Conservation (phyloP, 108 stramenopile species). For the Chaetoceros tenuissimus region DNA sequence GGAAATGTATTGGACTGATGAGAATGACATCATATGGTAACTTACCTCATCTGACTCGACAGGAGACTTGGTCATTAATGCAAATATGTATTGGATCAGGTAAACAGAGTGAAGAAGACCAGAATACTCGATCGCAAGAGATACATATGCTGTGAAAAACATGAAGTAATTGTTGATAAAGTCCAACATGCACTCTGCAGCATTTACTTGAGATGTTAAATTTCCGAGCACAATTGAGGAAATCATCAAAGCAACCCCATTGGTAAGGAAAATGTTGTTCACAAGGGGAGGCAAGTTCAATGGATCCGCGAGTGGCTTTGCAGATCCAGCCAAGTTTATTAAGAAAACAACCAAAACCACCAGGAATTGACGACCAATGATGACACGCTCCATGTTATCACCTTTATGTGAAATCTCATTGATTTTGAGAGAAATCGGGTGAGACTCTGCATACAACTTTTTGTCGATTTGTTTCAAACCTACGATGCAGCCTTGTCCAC, state of each 20-base stretch:
- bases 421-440: conserved; percentile 12
- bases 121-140: conserved; percentile 15
- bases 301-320: conserved; percentile 5
- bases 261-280: conserved; percentile 13
- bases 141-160: conserved; percentile 15
- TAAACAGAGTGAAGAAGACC: conserved; percentile 41
- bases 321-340: conserved; percentile 14
- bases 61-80: conserved; percentile 31
- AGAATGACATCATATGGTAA: too few relatives aligned
- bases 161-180: conserved; percentile 29
- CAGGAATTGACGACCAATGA: conserved; percentile 34
- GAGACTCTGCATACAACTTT: conserved; percentile 15
- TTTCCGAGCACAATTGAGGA: conserved; percentile 54
- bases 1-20: conserved; percentile 51
- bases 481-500: conserved; percentile 25
- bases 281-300: conserved; percentile 3
- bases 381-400: conserved; percentile 28
- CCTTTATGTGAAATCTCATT: conserved; percentile 24
- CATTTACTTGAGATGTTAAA: conserved; percentile 46
- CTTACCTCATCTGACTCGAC: conserved; percentile 56
- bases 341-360: conserved; percentile 22
- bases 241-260: conserved; percentile 55
- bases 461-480: conserved; percentile 26
- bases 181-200: conserved; percentile 29
- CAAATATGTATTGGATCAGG: conserved; percentile 39